Evolutionary conservation across 352 stramenopile genomes (phyloP), one percentile per base, ranked within the genome.

Genomic region (Phytophthora hybrid): DNA sequence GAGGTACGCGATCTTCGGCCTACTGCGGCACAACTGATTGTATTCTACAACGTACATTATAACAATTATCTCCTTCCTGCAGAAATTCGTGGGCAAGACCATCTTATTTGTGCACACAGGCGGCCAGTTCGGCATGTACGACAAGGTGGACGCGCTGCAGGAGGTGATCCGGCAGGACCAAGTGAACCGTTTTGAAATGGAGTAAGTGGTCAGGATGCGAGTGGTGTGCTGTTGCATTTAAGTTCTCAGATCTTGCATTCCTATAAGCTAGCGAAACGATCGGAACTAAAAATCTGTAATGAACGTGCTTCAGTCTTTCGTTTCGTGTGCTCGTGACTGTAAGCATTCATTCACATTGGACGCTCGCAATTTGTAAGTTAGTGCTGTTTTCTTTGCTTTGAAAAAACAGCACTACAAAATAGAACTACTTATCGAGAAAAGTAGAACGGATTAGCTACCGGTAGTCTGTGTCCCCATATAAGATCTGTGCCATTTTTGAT

Each of bases 21-120:
- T 5, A 29, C 39, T 46, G 39, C 13, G 8, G 26, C 13, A 46
- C 34, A 11, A 41, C 34, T 41, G 34, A 41, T 41, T 16, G 34
- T 14, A 41, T 41, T 13, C 13, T 41, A 16, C 34, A 14, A 41
- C 39, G 14, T 4, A 18, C 14, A 46, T 9, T 16, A 46, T 46
- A n/a, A 8, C 14, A n/a, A 46, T n/a, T 46, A 46, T 46, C 39
- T 52, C 3, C 66, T 68, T 14, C 31, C 23, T 69, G 34, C 59
- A 93, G 81, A 96, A 93, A 85, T 96, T 96, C 51, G 78, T 77
- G 37, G 90, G 90, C 19, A 93, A 91, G 54, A 88, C 73, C 29
- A 94, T 98, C 63, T 64, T 98, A 8, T 98, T 98, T 71, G 87
- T 97, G 60, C 94, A 98, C 78, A 98, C 94, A 0, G 94, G 94